Evolutionary conservation across 306 rosid genomes (phyloP).

Genomic region (Sicyos baderoa): DNA sequence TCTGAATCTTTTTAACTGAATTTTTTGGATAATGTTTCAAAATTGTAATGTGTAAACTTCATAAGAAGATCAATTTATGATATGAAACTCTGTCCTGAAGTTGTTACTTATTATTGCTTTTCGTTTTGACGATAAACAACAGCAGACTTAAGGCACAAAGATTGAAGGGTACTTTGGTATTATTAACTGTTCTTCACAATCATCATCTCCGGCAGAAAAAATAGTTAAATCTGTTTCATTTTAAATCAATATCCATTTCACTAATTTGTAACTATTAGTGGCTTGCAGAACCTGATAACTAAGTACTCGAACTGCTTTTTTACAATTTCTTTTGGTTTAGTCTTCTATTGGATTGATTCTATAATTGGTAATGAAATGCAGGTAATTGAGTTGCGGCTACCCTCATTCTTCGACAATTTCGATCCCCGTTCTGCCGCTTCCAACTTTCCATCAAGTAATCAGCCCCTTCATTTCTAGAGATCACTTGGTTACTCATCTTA

Average conservation of each 20-base stretch:
- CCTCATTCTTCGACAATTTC: slow-evolving; percentile 76
- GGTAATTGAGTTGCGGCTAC: slow-evolving; percentile 75
- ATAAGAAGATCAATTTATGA: neutral
- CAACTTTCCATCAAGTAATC: slow-evolving; percentile 79
- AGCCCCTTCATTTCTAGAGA: slow-evolving; percentile 5
- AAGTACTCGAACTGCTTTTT: neutral
- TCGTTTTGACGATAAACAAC: neutral
- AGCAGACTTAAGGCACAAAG: neutral
- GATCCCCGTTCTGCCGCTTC: slow-evolving; percentile 89
- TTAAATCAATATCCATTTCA: neutral
- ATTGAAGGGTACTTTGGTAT: neutral
- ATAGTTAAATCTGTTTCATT: neutral
- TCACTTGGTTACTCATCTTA: neutral
- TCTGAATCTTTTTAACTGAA: neutral
- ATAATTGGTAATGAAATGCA: slow-evolving; percentile 24
- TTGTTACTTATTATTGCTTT: neutral
- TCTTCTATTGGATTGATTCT: neutral
- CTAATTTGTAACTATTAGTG: neutral
- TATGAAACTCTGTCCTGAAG: slow-evolving; percentile 2
- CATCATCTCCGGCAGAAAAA: neutral
- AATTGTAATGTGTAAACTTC: neutral
- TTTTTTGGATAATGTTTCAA: neutral
- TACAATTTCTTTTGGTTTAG: neutral
- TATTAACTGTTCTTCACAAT: neutral
- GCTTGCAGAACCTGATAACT: neutral